Percentiles rank a stretch among this genome's conserved stretches.
Evolutionary conservation across 2,329 filamentous ascomycete species (phyloP).

Genomic region (Aspergillus persii): DNA sequence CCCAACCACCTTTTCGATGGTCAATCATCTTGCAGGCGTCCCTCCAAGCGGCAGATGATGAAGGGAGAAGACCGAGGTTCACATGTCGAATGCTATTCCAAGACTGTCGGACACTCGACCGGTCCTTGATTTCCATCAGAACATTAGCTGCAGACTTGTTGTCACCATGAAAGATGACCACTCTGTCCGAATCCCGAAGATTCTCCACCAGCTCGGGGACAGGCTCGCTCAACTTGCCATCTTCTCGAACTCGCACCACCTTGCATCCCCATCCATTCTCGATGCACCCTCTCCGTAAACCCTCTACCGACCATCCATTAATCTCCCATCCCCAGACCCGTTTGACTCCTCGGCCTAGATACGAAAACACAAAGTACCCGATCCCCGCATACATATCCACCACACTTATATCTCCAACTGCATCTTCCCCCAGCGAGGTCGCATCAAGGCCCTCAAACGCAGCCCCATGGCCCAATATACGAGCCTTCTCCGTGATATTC

Average conservation of each 20-base stretch:
- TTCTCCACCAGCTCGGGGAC: constrained; percentile 33
- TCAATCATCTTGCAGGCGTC: constrained; percentile 51
- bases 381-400: constrained; percentile 91
- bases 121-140: constrained; percentile 31
- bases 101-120: constrained; percentile 30
- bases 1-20: constrained; percentile 49
- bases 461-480: constrained; percentile 57
- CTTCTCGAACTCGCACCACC: constrained; percentile 49
- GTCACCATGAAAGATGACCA: constrained; percentile 68
- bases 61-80: constrained; percentile 58
- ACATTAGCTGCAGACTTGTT: constrained; percentile 56
- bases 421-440: constrained; percentile 21
- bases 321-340: constrained; percentile 84
- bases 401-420: constrained; percentile 33
- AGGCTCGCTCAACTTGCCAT: constrained; percentile 25
- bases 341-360: constrained; percentile 65
- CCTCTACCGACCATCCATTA: constrained; percentile 85
- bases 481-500: constrained; percentile 83
- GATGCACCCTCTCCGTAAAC: constrained; percentile 69
- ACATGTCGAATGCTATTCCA: constrained; percentile 52
- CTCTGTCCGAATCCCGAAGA: constrained; percentile 48
- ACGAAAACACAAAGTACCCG: constrained; percentile 89
- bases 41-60: constrained; percentile 50
- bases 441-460: constrained; percentile 35
- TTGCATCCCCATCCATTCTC: constrained; percentile 65